Conservation (phyloP, 2,329 filamentous ascomycete species). For the Aschersonia sp. region DNA sequence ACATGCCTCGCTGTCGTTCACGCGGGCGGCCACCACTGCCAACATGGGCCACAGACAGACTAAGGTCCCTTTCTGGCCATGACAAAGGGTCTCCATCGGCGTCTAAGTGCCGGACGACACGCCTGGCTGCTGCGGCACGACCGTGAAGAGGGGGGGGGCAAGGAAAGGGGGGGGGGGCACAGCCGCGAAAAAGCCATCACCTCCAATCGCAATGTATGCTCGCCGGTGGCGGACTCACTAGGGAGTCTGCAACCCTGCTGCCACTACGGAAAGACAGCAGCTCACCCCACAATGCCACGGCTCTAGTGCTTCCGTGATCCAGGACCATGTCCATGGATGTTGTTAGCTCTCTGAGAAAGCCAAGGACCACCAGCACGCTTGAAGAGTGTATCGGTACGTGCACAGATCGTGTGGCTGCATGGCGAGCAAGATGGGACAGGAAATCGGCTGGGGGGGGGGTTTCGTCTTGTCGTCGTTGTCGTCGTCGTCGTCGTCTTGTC, state of each 20-base stretch:
- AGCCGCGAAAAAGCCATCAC: neutral
- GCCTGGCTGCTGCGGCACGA: neutral
- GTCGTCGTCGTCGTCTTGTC: neutral
- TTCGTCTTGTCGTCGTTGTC: neutral
- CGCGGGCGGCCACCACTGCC: neutral
- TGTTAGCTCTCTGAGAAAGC: neutral
- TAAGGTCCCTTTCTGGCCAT: neutral
- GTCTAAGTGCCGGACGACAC: neutral
- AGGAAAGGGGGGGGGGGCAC: too few species aligned
- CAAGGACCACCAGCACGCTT: neutral
- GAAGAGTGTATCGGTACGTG: too few species aligned
- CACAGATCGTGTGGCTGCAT: neutral
- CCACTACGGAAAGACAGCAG: neutral
- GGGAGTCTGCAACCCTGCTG: neutral
- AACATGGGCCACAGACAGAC: neutral
- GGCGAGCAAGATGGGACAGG: too few species aligned
- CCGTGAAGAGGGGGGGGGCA: too few species aligned
- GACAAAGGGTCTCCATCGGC: neutral
- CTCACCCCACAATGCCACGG: neutral
- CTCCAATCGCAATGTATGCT: neutral
- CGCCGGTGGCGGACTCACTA: neutral
- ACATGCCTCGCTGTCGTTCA: neutral
- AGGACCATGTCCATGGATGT: neutral
- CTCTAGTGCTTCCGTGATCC: neutral
- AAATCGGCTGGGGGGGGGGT: too few species aligned